phyloP scores from a whole-genome alignment of 306 rosid species.

The Gillenia trifoliata region DNA sequence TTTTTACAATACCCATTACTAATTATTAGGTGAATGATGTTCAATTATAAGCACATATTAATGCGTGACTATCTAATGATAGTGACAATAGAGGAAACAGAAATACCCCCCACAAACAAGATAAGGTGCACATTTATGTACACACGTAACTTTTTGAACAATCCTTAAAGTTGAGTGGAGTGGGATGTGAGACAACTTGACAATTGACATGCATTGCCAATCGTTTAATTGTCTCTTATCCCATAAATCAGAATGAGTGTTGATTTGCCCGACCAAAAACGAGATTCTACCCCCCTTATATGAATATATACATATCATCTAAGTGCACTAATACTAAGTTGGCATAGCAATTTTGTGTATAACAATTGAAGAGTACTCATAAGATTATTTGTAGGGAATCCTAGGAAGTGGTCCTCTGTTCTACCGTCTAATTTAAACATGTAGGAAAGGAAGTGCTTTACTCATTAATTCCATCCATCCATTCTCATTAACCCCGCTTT shows the following conservation, averaged over 20 bases:
- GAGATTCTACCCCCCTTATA: no score
- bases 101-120: not conserved
- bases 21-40: constrained; percentile 9
- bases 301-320: no score
- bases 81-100: constrained; percentile 12
- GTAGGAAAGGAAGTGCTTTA: no score
- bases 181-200: not conserved
- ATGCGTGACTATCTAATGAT: constrained; percentile 18
- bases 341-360: no score
- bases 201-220: no score
- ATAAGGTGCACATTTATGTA: not conserved
- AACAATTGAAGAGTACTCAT: not conserved
- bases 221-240: no score
- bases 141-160: not conserved
- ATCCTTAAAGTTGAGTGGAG: not conserved
- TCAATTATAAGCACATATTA: constrained; percentile 6
- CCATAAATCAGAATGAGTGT: no score
- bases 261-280: no score
- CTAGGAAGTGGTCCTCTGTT: no score
- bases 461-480: not conserved
- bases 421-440: no score
- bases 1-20: no score
- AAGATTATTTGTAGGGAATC: not conserved
- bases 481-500: not conserved
- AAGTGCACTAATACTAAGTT: no score